Conservation (phyloP, 495 filamentous ascomycete species). For the Neurospora sp. region DNA sequence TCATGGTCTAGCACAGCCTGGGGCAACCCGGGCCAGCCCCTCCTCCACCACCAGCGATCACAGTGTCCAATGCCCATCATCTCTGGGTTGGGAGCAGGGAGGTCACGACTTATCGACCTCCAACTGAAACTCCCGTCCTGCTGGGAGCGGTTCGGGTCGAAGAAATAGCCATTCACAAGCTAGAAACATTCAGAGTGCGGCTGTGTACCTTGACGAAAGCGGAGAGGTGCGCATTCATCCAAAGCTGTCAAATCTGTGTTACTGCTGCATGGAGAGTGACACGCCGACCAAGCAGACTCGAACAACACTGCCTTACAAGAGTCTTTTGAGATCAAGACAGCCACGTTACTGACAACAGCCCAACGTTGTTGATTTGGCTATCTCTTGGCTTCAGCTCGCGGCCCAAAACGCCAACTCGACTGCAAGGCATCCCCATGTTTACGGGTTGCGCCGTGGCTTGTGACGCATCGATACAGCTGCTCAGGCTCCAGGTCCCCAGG, state of each 20-base stretch:
- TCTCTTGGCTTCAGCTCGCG: not conserved
- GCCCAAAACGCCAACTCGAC: not conserved
- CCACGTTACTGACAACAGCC: not conserved
- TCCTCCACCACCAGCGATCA: not conserved
- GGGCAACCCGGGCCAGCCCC: not conserved
- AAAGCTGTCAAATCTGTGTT: not conserved
- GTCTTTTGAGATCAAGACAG: not conserved
- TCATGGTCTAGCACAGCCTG: not conserved
- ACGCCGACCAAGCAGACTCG: not conserved
- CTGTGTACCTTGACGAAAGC: not conserved
- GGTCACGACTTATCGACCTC: not conserved
- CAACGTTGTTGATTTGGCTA: not conserved
- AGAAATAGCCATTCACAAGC: not conserved
- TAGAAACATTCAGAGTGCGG: not conserved
- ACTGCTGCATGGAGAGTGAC: not conserved
- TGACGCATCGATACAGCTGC: not conserved
- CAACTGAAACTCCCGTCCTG: not conserved
- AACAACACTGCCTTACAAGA: not conserved
- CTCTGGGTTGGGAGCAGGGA: not conserved
- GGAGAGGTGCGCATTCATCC: not conserved
- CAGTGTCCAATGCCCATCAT: not conserved
- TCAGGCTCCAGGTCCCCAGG: not conserved
- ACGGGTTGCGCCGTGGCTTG: not conserved
- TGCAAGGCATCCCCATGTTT: not conserved
- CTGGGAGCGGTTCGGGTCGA: not conserved